phyloP scores from a whole-genome alignment of 768 basidiomycete species.

The Baorangia bicolor region DNA sequence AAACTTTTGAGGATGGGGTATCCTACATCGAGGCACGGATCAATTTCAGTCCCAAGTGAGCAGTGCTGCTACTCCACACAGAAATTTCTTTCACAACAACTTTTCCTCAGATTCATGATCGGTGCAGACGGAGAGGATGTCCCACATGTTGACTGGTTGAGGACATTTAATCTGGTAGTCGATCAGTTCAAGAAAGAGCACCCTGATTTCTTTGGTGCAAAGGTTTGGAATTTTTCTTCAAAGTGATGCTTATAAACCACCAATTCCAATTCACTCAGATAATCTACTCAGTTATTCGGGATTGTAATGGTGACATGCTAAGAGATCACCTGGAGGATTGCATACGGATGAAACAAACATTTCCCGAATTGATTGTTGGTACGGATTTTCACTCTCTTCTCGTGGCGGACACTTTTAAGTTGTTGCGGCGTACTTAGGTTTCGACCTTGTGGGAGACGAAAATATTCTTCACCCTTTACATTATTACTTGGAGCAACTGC shows the following conservation, averaged over 20 bases:
- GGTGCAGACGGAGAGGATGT: conserved; percentile 56
- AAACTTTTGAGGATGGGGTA: conserved; percentile 68
- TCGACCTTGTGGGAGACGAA: conserved; percentile 80
- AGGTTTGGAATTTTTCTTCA: conserved; percentile 36
- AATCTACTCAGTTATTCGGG: conserved; percentile 66
- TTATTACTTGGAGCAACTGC: conserved; percentile 59
- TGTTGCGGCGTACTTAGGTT: conserved; percentile 43
- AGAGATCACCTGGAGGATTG: conserved; percentile 74
- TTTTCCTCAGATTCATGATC: conserved; percentile 48
- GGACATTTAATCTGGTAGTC: conserved; percentile 50
- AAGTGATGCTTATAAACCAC: neutral
- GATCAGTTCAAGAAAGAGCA: conserved; percentile 55
- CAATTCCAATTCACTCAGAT: conserved; percentile 41
- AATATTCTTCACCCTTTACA: conserved; percentile 57
- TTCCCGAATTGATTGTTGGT: conserved; percentile 73
- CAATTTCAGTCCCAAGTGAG: conserved; percentile 60
- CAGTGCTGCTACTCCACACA: neutral
- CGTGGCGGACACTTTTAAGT: neutral
- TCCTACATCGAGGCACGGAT: conserved; percentile 69
- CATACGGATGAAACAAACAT: conserved; percentile 67
- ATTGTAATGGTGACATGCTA: conserved; percentile 53
- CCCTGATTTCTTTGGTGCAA: conserved; percentile 66
- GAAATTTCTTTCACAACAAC: neutral
- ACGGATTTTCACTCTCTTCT: conserved; percentile 3
- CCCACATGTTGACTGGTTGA: conserved; percentile 58